Evolutionary conservation across 306 rosid species (phyloP), one percentile per base, ranked within the genome.

Genomic region (Dryas octopetala): DNA sequence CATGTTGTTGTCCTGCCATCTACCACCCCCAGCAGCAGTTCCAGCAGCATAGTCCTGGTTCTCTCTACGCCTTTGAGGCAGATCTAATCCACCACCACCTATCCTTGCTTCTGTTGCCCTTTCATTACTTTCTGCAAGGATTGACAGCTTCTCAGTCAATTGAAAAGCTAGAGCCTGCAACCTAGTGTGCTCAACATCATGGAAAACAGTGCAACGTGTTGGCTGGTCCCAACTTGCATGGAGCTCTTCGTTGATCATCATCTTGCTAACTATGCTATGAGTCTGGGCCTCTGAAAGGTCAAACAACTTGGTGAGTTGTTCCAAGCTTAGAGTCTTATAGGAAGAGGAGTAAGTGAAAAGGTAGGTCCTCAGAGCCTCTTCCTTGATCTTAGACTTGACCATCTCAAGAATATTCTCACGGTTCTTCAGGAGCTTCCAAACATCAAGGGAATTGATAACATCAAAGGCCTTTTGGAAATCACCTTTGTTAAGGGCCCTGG

Each of bases 181-280:
- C 74, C 96, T 90, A 54, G 89, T 83, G 87, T 84, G 78, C 48
- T 79, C 88, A 38, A 86, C 88, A 45, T 75, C 82, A 15, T 78
- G 86, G 77, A 85, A 85, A 52, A 78, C 54, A 62, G 90, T 79
- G 68, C 85, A 80, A 43, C 67, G 46, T 32, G 83, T 83, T 5
- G 90, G 86, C 77, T 85, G 81, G 72, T 87, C 88, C 86, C 83
- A 73, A 28, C 81, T 78, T 10, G 86, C 99, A 77, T 86, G 89
- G 64, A 96, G 96, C 87, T 96, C 99, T 83, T 90, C 99, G 1
- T 88, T 88, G 82, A 96, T 82, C 91, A 96, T 96, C 99, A 96
- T 92, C 87, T 87, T 89, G 80, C 97, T 92, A 48, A 92, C 90
- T 61, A 89, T 80, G 78, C 98, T 84, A 47, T 89, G 97, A 14